Conservation (phyloP, 345 rosid genomes). For the Eucalyptus erythrocorys region DNA sequence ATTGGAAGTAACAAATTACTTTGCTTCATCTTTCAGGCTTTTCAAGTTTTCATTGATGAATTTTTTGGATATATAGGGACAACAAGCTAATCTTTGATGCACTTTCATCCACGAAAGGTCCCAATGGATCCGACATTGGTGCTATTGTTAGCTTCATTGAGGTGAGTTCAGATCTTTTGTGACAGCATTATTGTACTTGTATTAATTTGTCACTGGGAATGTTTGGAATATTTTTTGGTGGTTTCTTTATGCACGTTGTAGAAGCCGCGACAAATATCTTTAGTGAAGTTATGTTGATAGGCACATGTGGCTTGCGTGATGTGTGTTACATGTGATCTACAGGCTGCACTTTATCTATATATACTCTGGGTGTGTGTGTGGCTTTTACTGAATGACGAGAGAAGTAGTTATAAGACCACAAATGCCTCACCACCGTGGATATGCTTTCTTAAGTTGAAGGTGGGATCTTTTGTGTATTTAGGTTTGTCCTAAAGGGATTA, state of each 20-base stretch:
- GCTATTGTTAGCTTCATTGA: slow-evolving; percentile 49
- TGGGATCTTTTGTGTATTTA: not conserved
- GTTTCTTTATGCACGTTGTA: not conserved
- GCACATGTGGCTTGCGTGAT: not conserved
- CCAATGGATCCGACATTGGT: slow-evolving; percentile 42
- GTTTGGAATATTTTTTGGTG: not conserved
- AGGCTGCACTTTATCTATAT: not conserved
- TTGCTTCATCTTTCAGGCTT: not conserved
- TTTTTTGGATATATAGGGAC: slow-evolving; percentile 22
- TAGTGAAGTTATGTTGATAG: not conserved
- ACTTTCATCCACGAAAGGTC: slow-evolving; percentile 38
- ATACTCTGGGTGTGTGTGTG: not conserved
- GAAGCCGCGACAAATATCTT: not conserved
- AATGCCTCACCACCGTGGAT: not conserved
- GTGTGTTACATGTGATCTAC: not conserved
- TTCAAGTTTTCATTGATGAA: not conserved
- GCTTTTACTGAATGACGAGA: not conserved
- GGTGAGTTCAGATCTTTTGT: slow-evolving; percentile 25
- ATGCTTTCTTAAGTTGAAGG: not conserved
- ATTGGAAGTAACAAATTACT: not conserved
- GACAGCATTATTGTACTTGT: not conserved
- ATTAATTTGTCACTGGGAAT: not conserved
- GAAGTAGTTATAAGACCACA: not conserved
- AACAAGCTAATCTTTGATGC: slow-evolving; percentile 69
- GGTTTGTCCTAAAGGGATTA: not conserved